A percentile compares a stretch with the other conserved stretches of the same genome.
Conservation (phyloP, 257 asterid genomes). For the Striga asiatica region DNA sequence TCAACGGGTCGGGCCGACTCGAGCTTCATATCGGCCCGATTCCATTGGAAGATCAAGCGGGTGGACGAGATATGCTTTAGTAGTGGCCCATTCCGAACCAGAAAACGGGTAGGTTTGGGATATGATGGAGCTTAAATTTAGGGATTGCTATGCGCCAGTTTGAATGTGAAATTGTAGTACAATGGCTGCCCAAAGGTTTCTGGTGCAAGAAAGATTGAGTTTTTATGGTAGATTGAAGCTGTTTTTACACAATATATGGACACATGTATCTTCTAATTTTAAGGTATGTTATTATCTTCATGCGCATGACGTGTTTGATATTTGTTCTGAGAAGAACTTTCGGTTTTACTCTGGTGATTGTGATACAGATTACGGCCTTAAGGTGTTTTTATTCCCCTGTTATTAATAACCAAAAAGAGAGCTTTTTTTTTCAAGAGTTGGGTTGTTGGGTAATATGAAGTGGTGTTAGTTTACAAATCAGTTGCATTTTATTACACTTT, state of each 20-base stretch:
- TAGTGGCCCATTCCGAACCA: conserved; percentile 44
- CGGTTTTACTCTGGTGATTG: not conserved
- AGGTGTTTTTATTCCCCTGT: no score
- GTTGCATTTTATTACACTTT: no score
- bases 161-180: conserved; percentile 43
- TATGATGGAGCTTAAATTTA: conserved; percentile 38
- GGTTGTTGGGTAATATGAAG: no score
- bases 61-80: conserved; percentile 45
- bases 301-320: not conserved
- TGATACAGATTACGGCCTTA: no score
- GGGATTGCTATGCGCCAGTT: conserved; percentile 42
- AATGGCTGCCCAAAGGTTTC: conserved; percentile 29
- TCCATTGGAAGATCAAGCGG: conserved; percentile 31
- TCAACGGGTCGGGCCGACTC: conserved; percentile 40
- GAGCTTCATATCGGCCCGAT: conserved; percentile 27
- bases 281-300: no score
- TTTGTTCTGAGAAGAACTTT: not conserved
- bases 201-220: conserved; percentile 24
- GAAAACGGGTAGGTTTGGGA: conserved; percentile 45
- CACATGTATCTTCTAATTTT: no score
- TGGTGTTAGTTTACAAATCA: no score
- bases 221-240: conserved; percentile 16
- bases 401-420: no score
- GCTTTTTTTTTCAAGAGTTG: no score
- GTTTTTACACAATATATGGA: no score